Percentiles rank a stretch among this genome's conserved stretches.
These are phyloP conservation scores for Sporothrix pseudoabietina DNA, from an alignment of 2,329 filamentous ascomycete species.

Conservation along the genomic window DNA sequence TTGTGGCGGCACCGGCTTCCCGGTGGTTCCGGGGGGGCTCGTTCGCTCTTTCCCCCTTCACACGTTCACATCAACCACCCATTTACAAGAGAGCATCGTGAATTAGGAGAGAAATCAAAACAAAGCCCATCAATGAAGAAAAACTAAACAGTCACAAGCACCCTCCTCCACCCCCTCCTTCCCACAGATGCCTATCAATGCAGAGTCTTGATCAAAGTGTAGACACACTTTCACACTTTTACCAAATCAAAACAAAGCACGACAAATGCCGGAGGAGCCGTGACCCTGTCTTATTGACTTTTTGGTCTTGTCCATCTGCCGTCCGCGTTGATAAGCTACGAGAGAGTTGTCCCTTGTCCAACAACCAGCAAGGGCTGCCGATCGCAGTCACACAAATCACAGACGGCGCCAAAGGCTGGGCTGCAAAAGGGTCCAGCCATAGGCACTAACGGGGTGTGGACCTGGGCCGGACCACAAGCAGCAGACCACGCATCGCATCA, in stretches of 20 bases:
- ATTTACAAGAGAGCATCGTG: background rate
- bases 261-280: conserved; percentile 21
- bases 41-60: background rate
- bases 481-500: conserved; percentile 2
- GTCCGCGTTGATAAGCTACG: background rate
- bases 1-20: conserved; percentile 15
- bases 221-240: background rate
- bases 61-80: background rate
- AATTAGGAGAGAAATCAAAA: background rate
- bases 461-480: background rate
- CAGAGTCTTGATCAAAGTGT: background rate
- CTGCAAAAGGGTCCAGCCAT: background rate
- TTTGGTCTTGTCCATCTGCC: background rate
- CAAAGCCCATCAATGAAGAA: background rate
- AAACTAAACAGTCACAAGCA: conserved; percentile 17
- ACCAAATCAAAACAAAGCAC: conserved; percentile 10
- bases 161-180: background rate
- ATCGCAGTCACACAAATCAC: conserved; percentile 7
- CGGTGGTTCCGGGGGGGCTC: background rate
- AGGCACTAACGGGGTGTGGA: background rate
- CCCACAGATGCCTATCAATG: background rate
- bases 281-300: background rate
- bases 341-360: background rate
- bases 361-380: background rate
- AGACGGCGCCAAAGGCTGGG: background rate